phyloP scores from a whole-genome alignment of 139 green algal species.

The Astrephomene gubernaculifera region DNA sequence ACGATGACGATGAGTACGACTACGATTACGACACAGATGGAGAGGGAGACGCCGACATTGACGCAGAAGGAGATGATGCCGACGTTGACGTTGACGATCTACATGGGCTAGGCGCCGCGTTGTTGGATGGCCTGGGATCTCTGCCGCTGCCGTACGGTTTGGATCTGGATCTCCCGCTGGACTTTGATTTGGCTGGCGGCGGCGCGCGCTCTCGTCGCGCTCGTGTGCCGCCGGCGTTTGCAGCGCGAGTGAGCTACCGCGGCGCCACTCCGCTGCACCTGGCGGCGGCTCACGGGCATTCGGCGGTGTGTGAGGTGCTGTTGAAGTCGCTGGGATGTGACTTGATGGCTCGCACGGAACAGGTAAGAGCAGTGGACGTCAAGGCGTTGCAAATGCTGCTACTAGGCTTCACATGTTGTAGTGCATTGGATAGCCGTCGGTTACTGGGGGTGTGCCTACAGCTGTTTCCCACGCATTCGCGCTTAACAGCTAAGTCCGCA shows the following conservation, averaged over 20 bases:
- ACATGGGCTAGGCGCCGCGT: background rate
- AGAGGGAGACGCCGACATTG: background rate
- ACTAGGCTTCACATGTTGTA: no score
- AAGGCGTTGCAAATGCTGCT: no score
- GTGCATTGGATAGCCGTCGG: no score
- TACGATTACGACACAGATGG: background rate
- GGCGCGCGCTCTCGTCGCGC: background rate
- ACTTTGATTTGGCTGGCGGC: background rate
- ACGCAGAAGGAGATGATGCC: background rate
- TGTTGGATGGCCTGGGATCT: constrained; percentile 1
- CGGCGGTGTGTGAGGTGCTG: constrained; percentile 15
- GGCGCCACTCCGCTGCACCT: constrained; percentile 36
- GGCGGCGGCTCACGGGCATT: constrained; percentile 25
- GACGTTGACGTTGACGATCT: background rate
- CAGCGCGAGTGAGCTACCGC: background rate
- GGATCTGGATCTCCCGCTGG: constrained; percentile 2
- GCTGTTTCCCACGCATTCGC: no score
- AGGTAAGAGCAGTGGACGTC: no score
- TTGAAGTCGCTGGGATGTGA: constrained; percentile 20
- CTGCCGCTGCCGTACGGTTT: background rate
- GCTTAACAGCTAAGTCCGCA: no score
- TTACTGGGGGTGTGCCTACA: no score
- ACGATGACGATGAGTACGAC: background rate
- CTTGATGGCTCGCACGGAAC: background rate
- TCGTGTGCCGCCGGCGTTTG: background rate